phyloP scores from a whole-genome alignment of 164 flowering plant species.

The Piper betle region DNA sequence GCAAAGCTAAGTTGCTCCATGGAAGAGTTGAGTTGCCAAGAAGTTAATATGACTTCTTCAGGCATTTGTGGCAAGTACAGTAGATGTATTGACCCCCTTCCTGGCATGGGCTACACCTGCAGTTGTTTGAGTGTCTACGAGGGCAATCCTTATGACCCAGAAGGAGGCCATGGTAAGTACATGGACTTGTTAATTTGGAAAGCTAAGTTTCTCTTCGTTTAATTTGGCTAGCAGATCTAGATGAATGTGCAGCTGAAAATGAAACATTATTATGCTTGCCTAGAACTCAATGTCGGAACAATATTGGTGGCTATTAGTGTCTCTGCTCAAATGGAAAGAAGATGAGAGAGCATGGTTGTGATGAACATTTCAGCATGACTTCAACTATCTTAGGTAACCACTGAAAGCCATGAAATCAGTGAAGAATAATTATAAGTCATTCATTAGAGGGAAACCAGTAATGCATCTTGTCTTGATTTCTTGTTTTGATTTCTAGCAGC shows the following conservation, averaged over 20 bases:
- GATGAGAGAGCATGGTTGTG: background rate
- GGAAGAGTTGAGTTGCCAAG: conserved; percentile 16
- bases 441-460: background rate
- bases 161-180: conserved; percentile 3
- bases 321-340: background rate
- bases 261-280: background rate
- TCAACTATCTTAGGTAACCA: background rate
- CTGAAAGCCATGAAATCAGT: background rate
- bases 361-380: background rate
- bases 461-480: background rate
- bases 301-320: background rate
- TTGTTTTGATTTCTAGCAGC: background rate
- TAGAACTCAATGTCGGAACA: background rate
- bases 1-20: conserved; percentile 35
- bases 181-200: background rate
- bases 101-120: conserved; percentile 33
- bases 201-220: background rate
- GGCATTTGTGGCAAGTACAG: conserved; percentile 19
- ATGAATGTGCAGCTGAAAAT: background rate
- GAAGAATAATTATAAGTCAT: background rate
- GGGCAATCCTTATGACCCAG: conserved; percentile 33
- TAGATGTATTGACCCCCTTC: conserved; percentile 11
- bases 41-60: background rate
- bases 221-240: background rate
- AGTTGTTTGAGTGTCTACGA: conserved; percentile 27